These are phyloP conservation scores for Pseudodiploospora longispora DNA, from an alignment of 2,329 filamentous ascomycete genomes.

Conservation along the genomic window DNA sequence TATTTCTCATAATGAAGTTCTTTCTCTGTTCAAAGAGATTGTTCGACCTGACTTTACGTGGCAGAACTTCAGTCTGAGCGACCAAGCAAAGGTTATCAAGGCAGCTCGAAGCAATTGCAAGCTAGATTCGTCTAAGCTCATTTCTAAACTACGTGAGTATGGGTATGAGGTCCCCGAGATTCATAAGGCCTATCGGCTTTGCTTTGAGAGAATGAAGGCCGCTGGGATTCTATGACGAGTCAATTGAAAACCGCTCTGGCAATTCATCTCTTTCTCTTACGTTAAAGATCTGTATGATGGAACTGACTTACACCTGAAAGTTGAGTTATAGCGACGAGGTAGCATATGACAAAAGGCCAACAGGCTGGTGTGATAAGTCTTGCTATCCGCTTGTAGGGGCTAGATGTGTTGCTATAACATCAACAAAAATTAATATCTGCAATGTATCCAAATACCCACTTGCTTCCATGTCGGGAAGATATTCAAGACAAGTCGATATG, in stretches of 20 bases:
- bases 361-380: too few relatives aligned
- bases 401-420: too few relatives aligned
- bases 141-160: slow-evolving; percentile 52
- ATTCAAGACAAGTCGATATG: too few relatives aligned
- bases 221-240: slow-evolving; percentile 2
- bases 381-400: too few relatives aligned
- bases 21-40: slow-evolving; percentile 54
- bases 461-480: too few relatives aligned
- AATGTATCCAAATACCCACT: too few relatives aligned
- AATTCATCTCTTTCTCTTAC: not conserved
- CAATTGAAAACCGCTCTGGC: not conserved
- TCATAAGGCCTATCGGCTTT: slow-evolving; percentile 51
- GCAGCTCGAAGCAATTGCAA: slow-evolving; percentile 59
- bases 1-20: slow-evolving; percentile 64
- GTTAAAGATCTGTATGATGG: not conserved
- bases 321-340: too few relatives aligned
- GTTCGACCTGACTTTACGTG: slow-evolving; percentile 52
- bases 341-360: too few relatives aligned
- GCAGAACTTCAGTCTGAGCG: slow-evolving; percentile 59
- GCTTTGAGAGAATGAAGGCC: slow-evolving; percentile 57
- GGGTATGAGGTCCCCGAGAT: slow-evolving; percentile 51
- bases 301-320: too few relatives aligned
- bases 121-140: slow-evolving; percentile 55
- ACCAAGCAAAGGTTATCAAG: slow-evolving; percentile 60
- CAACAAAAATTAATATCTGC: too few relatives aligned